Evolutionary conservation across 306 rosid genomes (phyloP).

Genomic region (Lathyrus tuberosus): DNA sequence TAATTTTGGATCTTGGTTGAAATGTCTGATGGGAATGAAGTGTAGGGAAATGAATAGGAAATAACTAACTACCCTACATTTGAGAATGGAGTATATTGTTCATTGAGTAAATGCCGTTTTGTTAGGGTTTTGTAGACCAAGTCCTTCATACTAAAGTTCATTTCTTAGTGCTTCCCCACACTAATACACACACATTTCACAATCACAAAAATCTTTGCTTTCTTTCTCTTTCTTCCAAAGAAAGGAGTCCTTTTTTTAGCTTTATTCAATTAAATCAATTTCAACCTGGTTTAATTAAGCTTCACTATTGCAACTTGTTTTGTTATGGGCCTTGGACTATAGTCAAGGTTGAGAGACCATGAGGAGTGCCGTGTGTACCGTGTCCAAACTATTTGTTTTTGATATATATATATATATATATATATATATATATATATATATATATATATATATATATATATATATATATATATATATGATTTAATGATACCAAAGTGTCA

Average conservation of each 20-base stretch:
- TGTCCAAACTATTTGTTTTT: no score
- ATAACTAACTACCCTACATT: slow-evolving; percentile 47
- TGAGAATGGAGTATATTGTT: slow-evolving; percentile 59
- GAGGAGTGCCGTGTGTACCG: no score
- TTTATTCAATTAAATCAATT: neutral
- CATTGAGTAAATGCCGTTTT: slow-evolving; percentile 68
- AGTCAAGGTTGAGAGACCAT: no score
- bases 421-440: no score
- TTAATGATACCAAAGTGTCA: no score
- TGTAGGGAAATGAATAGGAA: slow-evolving; percentile 44
- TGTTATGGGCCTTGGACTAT: neutral
- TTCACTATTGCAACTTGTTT: slow-evolving; percentile 1
- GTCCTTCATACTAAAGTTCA: slow-evolving; percentile 44
- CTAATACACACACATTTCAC: neutral
- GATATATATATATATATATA: no score
- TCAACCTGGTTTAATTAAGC: neutral
- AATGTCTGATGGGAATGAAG: slow-evolving; percentile 48
- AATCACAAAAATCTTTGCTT: slow-evolving; percentile 6
- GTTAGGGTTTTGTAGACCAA: slow-evolving; percentile 75
- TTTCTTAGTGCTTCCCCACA: slow-evolving; percentile 32
- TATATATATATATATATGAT: no score
- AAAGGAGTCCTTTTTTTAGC: slow-evolving; percentile 1
- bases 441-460: no score
- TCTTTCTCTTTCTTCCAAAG: slow-evolving; percentile 9
- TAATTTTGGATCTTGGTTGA: slow-evolving; percentile 76